Evolutionary conservation across 192 early-diverging fungal species (phyloP).

Genomic region (Podila epicladia): DNA sequence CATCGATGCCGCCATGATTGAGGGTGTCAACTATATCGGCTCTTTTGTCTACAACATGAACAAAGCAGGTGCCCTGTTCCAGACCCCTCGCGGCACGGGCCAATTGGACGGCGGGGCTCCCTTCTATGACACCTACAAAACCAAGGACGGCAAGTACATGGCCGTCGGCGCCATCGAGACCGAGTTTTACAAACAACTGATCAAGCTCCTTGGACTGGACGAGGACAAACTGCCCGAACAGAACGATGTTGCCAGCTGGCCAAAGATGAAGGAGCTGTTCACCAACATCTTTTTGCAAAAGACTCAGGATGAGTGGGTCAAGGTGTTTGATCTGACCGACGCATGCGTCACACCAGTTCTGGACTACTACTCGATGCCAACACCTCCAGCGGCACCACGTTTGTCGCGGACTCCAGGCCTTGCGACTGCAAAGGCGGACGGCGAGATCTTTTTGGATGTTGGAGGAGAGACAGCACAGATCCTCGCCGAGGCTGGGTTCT

Average conservation of each 20-base stretch:
- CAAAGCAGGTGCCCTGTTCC: slow-evolving; percentile 59
- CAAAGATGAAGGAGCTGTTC: slow-evolving; percentile 60
- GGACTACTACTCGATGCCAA: slow-evolving; percentile 50
- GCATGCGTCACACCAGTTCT: slow-evolving; percentile 75
- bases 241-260: slow-evolving; percentile 63
- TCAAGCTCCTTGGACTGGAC: slow-evolving; percentile 56
- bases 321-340: slow-evolving; percentile 67
- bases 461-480: slow-evolving; percentile 60
- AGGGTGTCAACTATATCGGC: slow-evolving; percentile 64
- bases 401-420: slow-evolving; percentile 63
- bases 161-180: slow-evolving; percentile 74
- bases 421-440: not conserved
- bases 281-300: slow-evolving; percentile 58
- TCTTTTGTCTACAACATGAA: slow-evolving; percentile 72
- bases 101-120: slow-evolving; percentile 73
- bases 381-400: slow-evolving; percentile 62
- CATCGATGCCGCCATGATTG: slow-evolving; percentile 65
- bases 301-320: slow-evolving; percentile 70
- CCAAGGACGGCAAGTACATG: slow-evolving; percentile 72
- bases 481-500: slow-evolving; percentile 53
- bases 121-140: slow-evolving; percentile 74
- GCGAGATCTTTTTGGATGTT: slow-evolving; percentile 44
- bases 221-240: slow-evolving; percentile 55
- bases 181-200: slow-evolving; percentile 67
- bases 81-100: slow-evolving; percentile 63